Percentiles rank a stretch among this genome's conserved stretches.
Conservation (phyloP, 2,329 filamentous ascomycete genomes). For the Phialophora chinensis region DNA sequence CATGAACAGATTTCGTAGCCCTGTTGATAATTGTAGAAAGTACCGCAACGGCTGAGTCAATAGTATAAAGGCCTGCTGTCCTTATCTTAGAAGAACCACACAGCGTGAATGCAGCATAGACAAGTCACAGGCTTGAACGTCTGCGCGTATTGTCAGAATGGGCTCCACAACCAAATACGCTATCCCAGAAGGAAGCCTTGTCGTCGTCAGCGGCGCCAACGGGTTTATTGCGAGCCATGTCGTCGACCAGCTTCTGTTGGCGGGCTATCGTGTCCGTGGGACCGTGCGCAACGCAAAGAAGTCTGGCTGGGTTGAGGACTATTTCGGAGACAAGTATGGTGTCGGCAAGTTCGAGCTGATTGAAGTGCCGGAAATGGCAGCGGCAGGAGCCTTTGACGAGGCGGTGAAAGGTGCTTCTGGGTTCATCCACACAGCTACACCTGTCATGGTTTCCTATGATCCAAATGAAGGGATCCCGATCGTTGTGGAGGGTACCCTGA, state of each 20-base stretch:
- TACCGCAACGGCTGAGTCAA: neutral
- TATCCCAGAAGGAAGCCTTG: conserved; percentile 27
- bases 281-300: conserved; percentile 49
- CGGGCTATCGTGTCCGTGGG: conserved; percentile 55
- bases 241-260: conserved; percentile 48
- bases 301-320: conserved; percentile 46
- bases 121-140: neutral
- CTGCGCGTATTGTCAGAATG: conserved; percentile 1
- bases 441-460: conserved; percentile 46
- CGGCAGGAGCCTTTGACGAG: conserved; percentile 40
- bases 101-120: neutral
- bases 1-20: neutral
- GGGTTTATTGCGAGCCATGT: conserved; percentile 55
- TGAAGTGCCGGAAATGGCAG: conserved; percentile 46
- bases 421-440: conserved; percentile 51
- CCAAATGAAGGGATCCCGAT: conserved; percentile 51
- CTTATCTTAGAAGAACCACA: neutral
- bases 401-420: conserved; percentile 43
- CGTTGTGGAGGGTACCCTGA: conserved; percentile 56
- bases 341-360: conserved; percentile 46
- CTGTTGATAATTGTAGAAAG: neutral
- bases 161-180: conserved; percentile 23
- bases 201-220: conserved; percentile 57
- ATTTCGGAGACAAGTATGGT: conserved; percentile 45
- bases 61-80: neutral